Evolutionary conservation across 78 protist species (phyloP).

Genomic region (Fonticula alba): DNA sequence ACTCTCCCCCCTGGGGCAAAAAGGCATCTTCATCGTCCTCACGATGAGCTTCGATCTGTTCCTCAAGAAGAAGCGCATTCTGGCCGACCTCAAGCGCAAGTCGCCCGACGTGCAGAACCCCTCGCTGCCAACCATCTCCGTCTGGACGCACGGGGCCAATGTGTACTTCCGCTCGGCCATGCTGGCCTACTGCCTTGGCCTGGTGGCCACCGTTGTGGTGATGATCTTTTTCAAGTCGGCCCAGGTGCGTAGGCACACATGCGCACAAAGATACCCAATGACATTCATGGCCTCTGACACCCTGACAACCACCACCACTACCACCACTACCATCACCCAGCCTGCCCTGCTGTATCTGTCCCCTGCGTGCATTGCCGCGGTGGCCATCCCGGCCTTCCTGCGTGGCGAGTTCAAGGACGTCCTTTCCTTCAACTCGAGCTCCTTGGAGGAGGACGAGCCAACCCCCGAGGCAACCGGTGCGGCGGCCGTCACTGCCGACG

Average conservation of each 20-base stretch:
- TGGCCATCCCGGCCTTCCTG: constrained; percentile 6
- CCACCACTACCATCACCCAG: constrained; percentile 1
- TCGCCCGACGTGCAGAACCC: not conserved
- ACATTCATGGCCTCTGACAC: not conserved
- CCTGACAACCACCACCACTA: not conserved
- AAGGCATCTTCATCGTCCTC: constrained; percentile 55
- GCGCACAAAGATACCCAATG: not conserved
- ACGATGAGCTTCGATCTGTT: constrained; percentile 47
- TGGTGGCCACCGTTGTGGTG: constrained; percentile 50
- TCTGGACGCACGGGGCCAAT: constrained; percentile 4
- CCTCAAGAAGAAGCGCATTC: not conserved
- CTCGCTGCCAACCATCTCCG: not conserved
- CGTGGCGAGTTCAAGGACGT: constrained; percentile 28
- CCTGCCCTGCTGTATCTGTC: constrained; percentile 79
- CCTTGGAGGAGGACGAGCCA: too few species aligned
- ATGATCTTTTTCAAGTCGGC: constrained; percentile 70
- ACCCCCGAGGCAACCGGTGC: too few species aligned
- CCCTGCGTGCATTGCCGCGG: constrained; percentile 41
- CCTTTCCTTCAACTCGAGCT: not conserved
- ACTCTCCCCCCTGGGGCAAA: too few species aligned
- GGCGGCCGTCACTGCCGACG: too few species aligned
- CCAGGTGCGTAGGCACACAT: constrained; percentile 37
- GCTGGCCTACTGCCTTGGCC: constrained; percentile 44
- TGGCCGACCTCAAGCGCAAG: not conserved
- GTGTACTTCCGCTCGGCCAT: constrained; percentile 36